Conservation (phyloP, 2,329 filamentous ascomycete genomes). For the Lachnellula cervina region DNA sequence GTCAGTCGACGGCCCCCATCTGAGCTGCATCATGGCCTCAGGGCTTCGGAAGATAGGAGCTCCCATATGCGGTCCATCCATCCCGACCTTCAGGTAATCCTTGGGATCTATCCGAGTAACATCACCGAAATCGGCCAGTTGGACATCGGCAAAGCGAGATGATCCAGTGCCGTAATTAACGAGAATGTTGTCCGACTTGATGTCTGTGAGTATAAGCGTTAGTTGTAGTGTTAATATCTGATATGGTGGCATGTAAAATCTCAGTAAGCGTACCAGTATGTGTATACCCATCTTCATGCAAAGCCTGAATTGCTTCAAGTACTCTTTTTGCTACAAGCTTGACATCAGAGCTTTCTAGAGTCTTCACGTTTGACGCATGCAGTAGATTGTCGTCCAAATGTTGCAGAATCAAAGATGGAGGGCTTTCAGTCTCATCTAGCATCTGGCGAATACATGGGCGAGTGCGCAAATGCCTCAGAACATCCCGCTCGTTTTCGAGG, state of each 20-base stretch:
- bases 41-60: constrained; percentile 36
- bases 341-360: constrained; percentile 16
- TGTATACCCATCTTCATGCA: constrained; percentile 24
- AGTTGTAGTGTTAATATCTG: constrained; percentile 12
- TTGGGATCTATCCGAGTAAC: constrained; percentile 22
- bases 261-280: constrained; percentile 20
- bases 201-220: constrained; percentile 23
- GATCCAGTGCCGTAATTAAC: constrained; percentile 30
- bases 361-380: constrained; percentile 18
- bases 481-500: constrained; percentile 24
- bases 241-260: constrained; percentile 14
- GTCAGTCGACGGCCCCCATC: constrained; percentile 35
- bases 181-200: constrained; percentile 36
- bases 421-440: constrained; percentile 22
- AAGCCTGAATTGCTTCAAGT: constrained; percentile 20
- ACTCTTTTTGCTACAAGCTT: constrained; percentile 22
- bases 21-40: constrained; percentile 31
- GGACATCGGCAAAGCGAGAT: constrained; percentile 32
- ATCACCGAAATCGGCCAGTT: constrained; percentile 33
- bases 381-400: constrained; percentile 22
- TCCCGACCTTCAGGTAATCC: constrained; percentile 21
- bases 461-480: constrained; percentile 20
- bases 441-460: constrained; percentile 19
- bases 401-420: constrained; percentile 22
- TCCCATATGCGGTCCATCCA: constrained; percentile 28